These are phyloP conservation scores for Trichoderma parareesei DNA, from an alignment of 495 filamentous ascomycete species.

Conservation along the genomic window DNA sequence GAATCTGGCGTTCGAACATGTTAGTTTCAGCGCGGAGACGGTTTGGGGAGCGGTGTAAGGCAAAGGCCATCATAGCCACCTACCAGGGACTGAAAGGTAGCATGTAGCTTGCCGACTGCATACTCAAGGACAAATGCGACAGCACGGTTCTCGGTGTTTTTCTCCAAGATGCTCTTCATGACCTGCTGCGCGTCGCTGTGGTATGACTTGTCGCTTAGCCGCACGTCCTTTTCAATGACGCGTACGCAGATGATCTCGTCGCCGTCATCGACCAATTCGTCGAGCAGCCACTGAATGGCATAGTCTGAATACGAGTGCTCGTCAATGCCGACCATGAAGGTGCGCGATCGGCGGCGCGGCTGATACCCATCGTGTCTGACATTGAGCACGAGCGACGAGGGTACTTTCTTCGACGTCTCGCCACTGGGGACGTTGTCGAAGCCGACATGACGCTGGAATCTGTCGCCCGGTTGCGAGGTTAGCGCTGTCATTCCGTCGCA, in stretches of 20 bases:
- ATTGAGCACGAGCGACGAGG: constrained; percentile 73
- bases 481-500: constrained; percentile 39
- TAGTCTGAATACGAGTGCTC: constrained; percentile 94
- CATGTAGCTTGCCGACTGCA: constrained; percentile 83
- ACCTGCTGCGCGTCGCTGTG: constrained; percentile 69
- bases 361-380: constrained; percentile 86
- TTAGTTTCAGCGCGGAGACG: neutral
- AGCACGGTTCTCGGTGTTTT: constrained; percentile 76
- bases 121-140: constrained; percentile 87
- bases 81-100: constrained; percentile 90
- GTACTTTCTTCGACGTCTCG: constrained; percentile 59
- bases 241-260: constrained; percentile 93
- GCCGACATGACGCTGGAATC: constrained; percentile 63
- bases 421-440: constrained; percentile 83
- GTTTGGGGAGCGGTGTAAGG: neutral
- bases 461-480: constrained; percentile 27
- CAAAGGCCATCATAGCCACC: constrained; percentile 21
- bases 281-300: constrained; percentile 88
- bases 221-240: constrained; percentile 79
- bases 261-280: constrained; percentile 92
- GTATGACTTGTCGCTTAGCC: constrained; percentile 68
- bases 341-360: constrained; percentile 72
- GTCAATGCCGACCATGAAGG: constrained; percentile 90
- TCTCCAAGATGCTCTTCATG: constrained; percentile 70
- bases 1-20: constrained; percentile 50